Evolutionary conservation across 108 stramenopile species (phyloP), one percentile per base, ranked within the genome.

Genomic region (Discostella stelligeroides): DNA sequence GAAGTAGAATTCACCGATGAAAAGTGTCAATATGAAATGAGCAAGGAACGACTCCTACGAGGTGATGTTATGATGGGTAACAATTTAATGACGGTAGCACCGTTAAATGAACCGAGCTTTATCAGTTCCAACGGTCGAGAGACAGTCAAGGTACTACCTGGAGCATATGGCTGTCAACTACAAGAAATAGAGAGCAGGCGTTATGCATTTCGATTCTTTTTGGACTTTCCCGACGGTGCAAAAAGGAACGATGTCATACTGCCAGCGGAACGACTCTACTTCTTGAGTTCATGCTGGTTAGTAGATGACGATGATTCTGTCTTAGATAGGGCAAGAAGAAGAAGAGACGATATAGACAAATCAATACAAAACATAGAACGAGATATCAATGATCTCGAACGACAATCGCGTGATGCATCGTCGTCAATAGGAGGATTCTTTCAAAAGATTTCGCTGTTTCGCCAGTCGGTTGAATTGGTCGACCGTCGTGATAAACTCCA

Each of bases 221-320:
- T 80, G 61, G 73, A 80, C 28, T 80, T 80, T 59, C 79, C 79
- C 12, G 68, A 80, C 15, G 79, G 79, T 6, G 73, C 79, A 29
- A 47, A 13, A 18, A 56, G 79, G 34, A 80, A 80, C 39, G 79
- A 80, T 45, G 79, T 80, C 59, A 68, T 63, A 34, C 41, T 80
- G 39, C 79, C 78, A 1, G 79, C 79, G 7, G 79, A 75, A 54
- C 39, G 73, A 7, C 74, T 80, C 34, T 80, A 75, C 47, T 80
- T 80, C 29, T 61, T 79, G 25, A 41, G 60, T 13, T 51, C 58
- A 14, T 72, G 71, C 41, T 79, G 77, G 77, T 25, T 68, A 21
- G 34, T 34, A 12, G 51, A 51, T n/a, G 65, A 45, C 29, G 17
- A 23, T 2, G 34, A 34, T 3, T 5, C 34, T 3, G 34, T 29